Base-by-base conservation (phyloP, 345 rosid species). In the Anastatica hierochuntica region DNA sequence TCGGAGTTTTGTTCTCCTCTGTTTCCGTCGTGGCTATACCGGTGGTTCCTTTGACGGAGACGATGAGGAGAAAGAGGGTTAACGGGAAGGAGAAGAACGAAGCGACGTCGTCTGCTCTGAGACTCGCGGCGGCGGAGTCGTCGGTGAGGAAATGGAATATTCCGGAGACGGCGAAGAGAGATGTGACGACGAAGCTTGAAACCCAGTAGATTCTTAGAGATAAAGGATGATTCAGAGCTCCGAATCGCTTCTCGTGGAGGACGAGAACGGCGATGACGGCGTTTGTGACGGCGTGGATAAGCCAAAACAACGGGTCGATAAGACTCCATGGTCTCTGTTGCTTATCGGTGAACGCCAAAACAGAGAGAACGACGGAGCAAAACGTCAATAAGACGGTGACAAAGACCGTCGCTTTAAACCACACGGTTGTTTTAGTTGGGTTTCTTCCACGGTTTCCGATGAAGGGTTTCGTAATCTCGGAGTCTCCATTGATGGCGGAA, bases 191-290 rank as follows among this genome's bases (percentile, higher is more conserved):
- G 58, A 80, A 84, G 64, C 71, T 64, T 2, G 67, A 74, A 54
- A 71, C 47, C 98, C 98, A 90, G 20, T 70, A 90, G 65, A 72
- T 47, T 48, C 98, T 66, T 34, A 90, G 89, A 10, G 84, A 67
- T 8, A 76, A 24, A 1, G 92, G 92, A 35, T 90, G 90, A 18
- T 24, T 27, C 7, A 63, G 50, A 19, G 87, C 83, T 34, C 71
- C 66, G 53, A 90, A 79, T 65, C 77, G 75, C 79, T 77, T 82
- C 74, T 90, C 81, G 50, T 90, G 94, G 49, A 86, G 38, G 66
- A 90, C 65, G 43, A 86, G 66, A 35, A 82, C 62, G 3, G 78
- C 74, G 39, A 87, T 54, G 39, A 73, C 72, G 14, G 56, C 72
- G 63, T 84, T 82, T 47, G 96, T 84, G 8, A 78, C 8, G 60